phyloP scores from a whole-genome alignment of 2,329 filamentous ascomycete genomes.

The Aspergillus arachidicola region DNA sequence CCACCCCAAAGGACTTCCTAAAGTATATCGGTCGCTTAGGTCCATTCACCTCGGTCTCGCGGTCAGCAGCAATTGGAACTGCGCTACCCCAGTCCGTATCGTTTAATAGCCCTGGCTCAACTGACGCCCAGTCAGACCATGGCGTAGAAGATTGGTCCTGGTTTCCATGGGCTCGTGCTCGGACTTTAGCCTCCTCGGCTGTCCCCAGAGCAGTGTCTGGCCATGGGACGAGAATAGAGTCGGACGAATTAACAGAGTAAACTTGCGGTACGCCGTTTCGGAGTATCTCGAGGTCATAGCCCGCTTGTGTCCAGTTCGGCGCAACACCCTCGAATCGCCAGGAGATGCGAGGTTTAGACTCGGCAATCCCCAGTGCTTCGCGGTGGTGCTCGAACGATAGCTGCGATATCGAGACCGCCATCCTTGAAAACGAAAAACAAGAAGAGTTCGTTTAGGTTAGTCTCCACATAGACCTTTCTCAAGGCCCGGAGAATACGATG shows the following conservation, averaged over 20 bases:
- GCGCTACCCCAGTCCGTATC: slow-evolving; percentile 32
- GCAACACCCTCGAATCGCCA: slow-evolving; percentile 27
- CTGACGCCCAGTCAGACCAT: slow-evolving; percentile 32
- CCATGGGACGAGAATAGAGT: slow-evolving; percentile 29
- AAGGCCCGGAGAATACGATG: no score
- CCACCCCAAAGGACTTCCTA: slow-evolving; percentile 33
- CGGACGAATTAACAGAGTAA: slow-evolving; percentile 16
- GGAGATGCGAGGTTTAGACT: slow-evolving; percentile 25
- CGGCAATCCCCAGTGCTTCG: slow-evolving; percentile 17
- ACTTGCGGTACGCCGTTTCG: slow-evolving; percentile 6
- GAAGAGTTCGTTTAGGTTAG: not conserved
- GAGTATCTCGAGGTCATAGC: slow-evolving; percentile 21
- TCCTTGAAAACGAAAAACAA: not conserved
- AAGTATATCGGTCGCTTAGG: slow-evolving; percentile 36
- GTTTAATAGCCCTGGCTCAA: slow-evolving; percentile 39
- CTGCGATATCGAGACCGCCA: slow-evolving; percentile 18
- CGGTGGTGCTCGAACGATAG: slow-evolving; percentile 24
- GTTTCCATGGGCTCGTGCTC: slow-evolving; percentile 11
- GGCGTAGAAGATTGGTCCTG: slow-evolving; percentile 17
- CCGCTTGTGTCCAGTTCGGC: slow-evolving; percentile 23
- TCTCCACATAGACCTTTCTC: not conserved
- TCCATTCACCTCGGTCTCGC: slow-evolving; percentile 22
- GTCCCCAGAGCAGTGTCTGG: slow-evolving; percentile 20
- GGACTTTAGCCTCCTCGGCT: slow-evolving; percentile 16
- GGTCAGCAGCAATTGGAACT: slow-evolving; percentile 25